Conservation (phyloP, 805 yeast species). For the Metschnikowia borealis region DNA sequence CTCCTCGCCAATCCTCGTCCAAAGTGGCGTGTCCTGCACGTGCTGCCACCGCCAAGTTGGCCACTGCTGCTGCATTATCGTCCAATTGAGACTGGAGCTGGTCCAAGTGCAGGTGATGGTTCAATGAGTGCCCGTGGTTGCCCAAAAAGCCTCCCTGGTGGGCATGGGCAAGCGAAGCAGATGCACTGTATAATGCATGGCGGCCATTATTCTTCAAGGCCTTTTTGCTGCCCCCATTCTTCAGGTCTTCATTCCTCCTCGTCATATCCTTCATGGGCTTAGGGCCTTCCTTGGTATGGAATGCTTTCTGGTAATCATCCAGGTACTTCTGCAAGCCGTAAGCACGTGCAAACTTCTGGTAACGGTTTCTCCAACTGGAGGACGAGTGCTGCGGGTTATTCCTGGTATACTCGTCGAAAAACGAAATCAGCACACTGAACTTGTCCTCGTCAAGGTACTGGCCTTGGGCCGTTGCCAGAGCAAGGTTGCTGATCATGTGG, state of each 20-base stretch:
- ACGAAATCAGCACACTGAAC: conserved; percentile 17
- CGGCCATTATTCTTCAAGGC: conserved; percentile 5
- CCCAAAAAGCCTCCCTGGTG: conserved; percentile 4
- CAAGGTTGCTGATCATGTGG: conserved; percentile 14
- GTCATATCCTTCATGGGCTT: conserved; percentile 48
- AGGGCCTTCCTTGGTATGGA: conserved; percentile 25
- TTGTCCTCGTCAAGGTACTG: conserved; percentile 15
- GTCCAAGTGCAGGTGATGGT: conserved; percentile 3
- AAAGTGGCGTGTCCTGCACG: conserved; percentile 22
- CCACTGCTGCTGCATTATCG: conserved; percentile 18
- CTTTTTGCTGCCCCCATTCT: conserved; percentile 10
- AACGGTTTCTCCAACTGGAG: conserved; percentile 81
- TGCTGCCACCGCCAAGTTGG: conserved; percentile 15
- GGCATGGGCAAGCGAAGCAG: conserved; percentile 1
- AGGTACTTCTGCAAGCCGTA: conserved; percentile 56
- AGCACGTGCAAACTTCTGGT: conserved; percentile 61
- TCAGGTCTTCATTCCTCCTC: not conserved
- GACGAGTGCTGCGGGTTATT: conserved; percentile 52
- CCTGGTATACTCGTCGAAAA: conserved; percentile 30
- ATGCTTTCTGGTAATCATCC: conserved; percentile 12
- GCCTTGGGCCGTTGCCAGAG: conserved; percentile 5
- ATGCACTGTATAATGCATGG: not conserved
- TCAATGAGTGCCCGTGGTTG: not conserved
- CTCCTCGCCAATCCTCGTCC: conserved; percentile 38
- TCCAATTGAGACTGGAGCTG: conserved; percentile 7